Base-by-base conservation (phyloP, 1,284 basidiomycete genomes). In the Mycosarcoma maydis region DNA sequence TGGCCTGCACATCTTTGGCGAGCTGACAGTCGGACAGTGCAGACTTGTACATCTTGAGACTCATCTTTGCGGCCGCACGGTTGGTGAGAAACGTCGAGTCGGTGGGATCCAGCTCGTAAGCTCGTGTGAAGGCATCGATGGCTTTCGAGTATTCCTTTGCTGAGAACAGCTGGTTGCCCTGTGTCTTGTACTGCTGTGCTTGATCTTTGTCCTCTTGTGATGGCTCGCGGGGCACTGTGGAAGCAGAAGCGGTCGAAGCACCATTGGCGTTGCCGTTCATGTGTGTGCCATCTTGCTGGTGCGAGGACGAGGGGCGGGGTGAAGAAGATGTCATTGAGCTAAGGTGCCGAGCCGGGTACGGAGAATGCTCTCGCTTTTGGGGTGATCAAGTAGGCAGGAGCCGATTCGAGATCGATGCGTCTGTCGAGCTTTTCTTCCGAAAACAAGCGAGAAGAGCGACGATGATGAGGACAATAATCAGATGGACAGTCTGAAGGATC, bases 31-130 rank as follows among this genome's bases (percentile, higher is more conserved):
- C 92, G 32, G 86, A 85, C 10, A 93, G 84, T 0, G 92, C 92
- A 2, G 84, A 83, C 32, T 86, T 85, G 85, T 90, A 94, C 39
- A 86, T 86, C 78, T 92, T 92, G 51, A 91, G 80, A 0, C 88
- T 86, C 88, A 94, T 94, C 77, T 90, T 87, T 4, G 92, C 89
- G 3, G 92, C 92, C 0, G 92, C 92, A 37, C 92, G 88, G 82
- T 94, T 94, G 14, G 90, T 90, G 59, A 90, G 85, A 77, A 90
- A 92, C 0, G 90, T 86, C 2, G 91, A 87, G 76, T 92, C 89
- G 4, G 85, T 78, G 0, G 89, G 84, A 60, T 88, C 88, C 55
- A 90, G 82, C 58, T 88, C 88, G 40, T 75, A 66, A 5, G 77
- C 77, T 11, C 58, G 45, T 6, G 75, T 64, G 56, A 82, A 82